Evolutionary conservation across 2,329 filamentous ascomycete genomes (phyloP).

Genomic region (Xylaria multiplex): DNA sequence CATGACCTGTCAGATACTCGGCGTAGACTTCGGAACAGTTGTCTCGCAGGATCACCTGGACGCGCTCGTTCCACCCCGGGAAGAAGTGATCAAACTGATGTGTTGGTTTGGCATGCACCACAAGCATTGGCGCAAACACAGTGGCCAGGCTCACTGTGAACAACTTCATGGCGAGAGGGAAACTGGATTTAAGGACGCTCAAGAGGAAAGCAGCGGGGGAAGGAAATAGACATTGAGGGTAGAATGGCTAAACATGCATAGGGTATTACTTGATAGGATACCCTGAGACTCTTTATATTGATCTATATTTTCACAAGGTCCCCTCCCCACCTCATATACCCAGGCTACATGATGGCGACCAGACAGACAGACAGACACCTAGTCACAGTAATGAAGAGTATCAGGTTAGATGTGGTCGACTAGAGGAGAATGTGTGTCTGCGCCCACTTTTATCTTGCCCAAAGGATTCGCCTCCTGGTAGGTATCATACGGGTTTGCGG

Average conservation of each 20-base stretch:
- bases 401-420: not conserved
- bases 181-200: not conserved
- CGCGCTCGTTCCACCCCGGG: constrained; percentile 31
- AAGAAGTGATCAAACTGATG: constrained; percentile 38
- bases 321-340: constrained; percentile 2
- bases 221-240: not conserved
- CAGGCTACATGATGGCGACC: not conserved
- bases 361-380: not conserved
- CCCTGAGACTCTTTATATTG: constrained; percentile 18
- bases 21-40: constrained; percentile 34
- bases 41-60: constrained; percentile 32
- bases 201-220: not conserved
- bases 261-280: not conserved
- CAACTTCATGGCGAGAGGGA: constrained; percentile 29
- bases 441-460: not conserved
- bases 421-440: not conserved
- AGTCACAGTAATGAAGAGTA: not conserved
- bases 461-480: constrained; percentile 27
- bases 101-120: constrained; percentile 27
- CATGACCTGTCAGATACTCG: constrained; percentile 32
- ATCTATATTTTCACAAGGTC: not conserved
- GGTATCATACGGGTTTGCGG: not conserved
- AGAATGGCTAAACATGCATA: not conserved
- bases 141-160: constrained; percentile 28
- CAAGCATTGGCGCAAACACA: constrained; percentile 16